Conservation (phyloP, 2,329 filamentous ascomycete species). For the Clarireedia hainanense region DNA sequence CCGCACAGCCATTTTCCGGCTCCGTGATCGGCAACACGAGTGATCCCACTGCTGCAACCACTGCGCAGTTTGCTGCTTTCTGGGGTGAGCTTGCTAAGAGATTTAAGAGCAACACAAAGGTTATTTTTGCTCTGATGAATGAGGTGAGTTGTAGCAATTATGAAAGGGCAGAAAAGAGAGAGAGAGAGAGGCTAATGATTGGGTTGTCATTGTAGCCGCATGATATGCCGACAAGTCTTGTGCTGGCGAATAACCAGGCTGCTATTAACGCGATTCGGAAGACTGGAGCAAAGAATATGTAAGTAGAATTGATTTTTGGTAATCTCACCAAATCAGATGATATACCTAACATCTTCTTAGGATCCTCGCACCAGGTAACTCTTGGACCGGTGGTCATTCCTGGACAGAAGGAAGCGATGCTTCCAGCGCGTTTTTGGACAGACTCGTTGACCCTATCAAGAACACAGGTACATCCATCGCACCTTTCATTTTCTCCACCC, state of each 20-base stretch:
- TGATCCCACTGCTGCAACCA: slow-evolving; percentile 38
- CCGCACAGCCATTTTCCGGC: slow-evolving; percentile 39
- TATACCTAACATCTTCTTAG: not conserved
- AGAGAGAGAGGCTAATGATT: not conserved
- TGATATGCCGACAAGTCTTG: slow-evolving; percentile 39
- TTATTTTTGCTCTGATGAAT: slow-evolving; percentile 44
- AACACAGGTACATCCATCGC: slow-evolving; percentile 30
- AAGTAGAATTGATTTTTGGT: not conserved
- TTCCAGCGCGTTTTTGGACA: slow-evolving; percentile 32
- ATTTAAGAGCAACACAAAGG: slow-evolving; percentile 38
- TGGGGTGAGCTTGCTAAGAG: slow-evolving; percentile 41
- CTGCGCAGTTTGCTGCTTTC: slow-evolving; percentile 39
- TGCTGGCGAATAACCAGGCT: slow-evolving; percentile 41
- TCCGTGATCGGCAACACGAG: slow-evolving; percentile 41
- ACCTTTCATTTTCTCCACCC: not conserved
- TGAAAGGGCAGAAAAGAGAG: not conserved
- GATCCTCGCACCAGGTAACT: slow-evolving; percentile 41
- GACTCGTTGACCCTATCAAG: slow-evolving; percentile 38
- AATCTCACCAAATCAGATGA: not conserved
- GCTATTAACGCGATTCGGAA: slow-evolving; percentile 38
- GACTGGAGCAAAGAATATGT: slow-evolving; percentile 37
- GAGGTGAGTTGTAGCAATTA: slow-evolving; percentile 12
- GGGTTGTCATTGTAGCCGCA: slow-evolving; percentile 31
- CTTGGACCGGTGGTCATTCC: slow-evolving; percentile 40
- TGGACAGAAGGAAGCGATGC: slow-evolving; percentile 36